A percentile compares a stretch with the other conserved stretches of the same genome.
Evolutionary conservation across 2,329 filamentous ascomycete genomes (phyloP).

Genomic region (Ramichloridium luteum): DNA sequence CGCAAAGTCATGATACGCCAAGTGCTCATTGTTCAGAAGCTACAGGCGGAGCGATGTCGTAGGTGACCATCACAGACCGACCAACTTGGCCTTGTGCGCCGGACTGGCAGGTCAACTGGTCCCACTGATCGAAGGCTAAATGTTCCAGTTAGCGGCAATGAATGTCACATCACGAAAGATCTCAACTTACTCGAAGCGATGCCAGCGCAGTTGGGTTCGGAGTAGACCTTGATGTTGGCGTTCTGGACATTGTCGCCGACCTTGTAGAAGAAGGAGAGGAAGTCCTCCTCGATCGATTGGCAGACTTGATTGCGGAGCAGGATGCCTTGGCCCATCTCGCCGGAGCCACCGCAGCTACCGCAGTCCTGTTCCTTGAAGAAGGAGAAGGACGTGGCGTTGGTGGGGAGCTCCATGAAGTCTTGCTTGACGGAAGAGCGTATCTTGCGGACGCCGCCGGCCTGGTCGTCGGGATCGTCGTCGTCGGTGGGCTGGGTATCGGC

Average conservation of each 20-base stretch:
- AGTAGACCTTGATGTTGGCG: background rate
- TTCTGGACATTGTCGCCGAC: slow-evolving; percentile 1
- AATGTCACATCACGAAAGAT: background rate
- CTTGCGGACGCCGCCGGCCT: no score
- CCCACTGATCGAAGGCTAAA: background rate
- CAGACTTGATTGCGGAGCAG: background rate
- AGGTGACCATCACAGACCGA: no score
- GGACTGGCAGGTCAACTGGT: no score
- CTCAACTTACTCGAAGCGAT: background rate
- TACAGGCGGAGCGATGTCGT: no score
- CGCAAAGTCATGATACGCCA: no score
- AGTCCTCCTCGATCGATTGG: background rate
- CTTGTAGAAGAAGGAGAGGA: background rate
- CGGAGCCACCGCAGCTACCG: background rate
- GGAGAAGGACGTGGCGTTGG: background rate
- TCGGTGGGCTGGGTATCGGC: no score
- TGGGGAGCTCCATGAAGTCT: background rate
- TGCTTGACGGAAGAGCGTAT: no score
- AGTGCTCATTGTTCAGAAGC: no score
- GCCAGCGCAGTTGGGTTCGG: background rate
- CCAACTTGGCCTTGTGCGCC: no score
- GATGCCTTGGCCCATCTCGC: background rate
- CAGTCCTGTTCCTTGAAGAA: background rate
- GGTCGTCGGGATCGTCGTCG: no score
- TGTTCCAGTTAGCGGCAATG: background rate